Conservation (phyloP, 1,139 yeast species). For the Debaryomyces singareniensis region DNA sequence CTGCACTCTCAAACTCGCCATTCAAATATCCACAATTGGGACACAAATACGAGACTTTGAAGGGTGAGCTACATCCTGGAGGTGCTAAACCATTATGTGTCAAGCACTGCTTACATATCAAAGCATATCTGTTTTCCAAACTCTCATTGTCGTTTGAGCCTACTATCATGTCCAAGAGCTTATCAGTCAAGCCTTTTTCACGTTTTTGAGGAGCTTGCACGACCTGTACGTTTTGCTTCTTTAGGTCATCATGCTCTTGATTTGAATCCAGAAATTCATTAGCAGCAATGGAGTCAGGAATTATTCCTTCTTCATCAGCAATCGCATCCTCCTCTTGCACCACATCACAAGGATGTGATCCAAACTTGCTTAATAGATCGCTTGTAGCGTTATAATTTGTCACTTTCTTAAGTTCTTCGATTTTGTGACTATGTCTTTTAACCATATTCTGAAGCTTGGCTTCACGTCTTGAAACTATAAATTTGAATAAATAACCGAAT, state of each 20-base stretch:
- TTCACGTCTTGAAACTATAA: conserved; percentile 18
- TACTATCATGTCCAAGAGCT: conserved; percentile 46
- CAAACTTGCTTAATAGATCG: conserved; percentile 63
- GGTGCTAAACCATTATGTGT: conserved; percentile 82
- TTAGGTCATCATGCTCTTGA: conserved; percentile 6
- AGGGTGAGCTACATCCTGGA: conserved; percentile 53
- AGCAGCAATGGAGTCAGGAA: neutral
- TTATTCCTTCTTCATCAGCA: neutral
- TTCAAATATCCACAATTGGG: conserved; percentile 65
- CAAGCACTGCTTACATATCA: conserved; percentile 61
- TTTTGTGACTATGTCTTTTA: conserved; percentile 50
- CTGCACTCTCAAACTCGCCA: conserved; percentile 20
- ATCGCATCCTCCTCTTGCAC: conserved; percentile 25
- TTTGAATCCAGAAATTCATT: neutral
- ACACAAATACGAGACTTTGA: conserved; percentile 56
- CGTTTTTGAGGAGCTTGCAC: neutral
- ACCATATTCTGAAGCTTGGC: conserved; percentile 23
- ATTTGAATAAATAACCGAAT: conserved; percentile 17
- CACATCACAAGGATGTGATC: conserved; percentile 9
- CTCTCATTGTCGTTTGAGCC: conserved; percentile 71
- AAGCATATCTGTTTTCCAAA: conserved; percentile 58
- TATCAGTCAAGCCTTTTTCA: conserved; percentile 17
- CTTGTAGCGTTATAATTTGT: conserved; percentile 77
- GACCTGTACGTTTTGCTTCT: conserved; percentile 15
- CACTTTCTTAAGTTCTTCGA: conserved; percentile 68